Base-by-base conservation (phyloP, 2,329 filamentous ascomycete species). In the Bipolaris sorokiniana region DNA sequence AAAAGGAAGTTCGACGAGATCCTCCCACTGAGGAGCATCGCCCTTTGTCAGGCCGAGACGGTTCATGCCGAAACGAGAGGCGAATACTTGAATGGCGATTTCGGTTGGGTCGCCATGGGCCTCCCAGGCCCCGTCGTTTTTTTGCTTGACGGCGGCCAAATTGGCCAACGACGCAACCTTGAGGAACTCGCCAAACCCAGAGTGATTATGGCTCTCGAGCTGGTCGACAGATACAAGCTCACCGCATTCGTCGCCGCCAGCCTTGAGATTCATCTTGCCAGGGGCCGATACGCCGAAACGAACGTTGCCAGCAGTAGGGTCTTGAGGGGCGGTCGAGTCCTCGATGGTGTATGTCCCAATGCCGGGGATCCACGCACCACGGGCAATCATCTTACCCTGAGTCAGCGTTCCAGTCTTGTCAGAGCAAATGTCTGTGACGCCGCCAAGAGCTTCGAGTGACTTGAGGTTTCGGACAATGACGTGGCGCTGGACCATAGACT, bases 11-110 rank as follows among this genome's bases (percentile, higher is more conserved):
- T 91, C 89, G 1, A 86, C 85, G 22, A 87, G 53, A 26, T 75
- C 70, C 22, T 72, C 69, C 75, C 75, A 77, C 1, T 61, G 20
- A 5, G 64, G 37, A 22, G 66, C 48, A 4, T 66, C 54, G 2
- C 71, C 64, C 11, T 79, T 77, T 0, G 81, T 82, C 63, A 84
- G 82, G 7, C 78, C 77, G 15, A 81, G 77, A 7, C 84, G 81
- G 58, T 87, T 86, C 81, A 85, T 86, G 53, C 85, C 79, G 70
- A 91, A 91, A 11, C 89, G 85, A 40, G 83, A 85, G 7, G 88
- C 87, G 68, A 91, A 90, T 0, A 91, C 89, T 64, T 91, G 88
- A 44, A 91, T 89, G 1, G 89, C 88, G 58, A 91, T 89, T 65
- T 91, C 89, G 1, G 88, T 90, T 0, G 75, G 75, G 45, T 77